Conservation (phyloP, 2,329 filamentous ascomycete genomes). For the Rugonectria rugulosa region DNA sequence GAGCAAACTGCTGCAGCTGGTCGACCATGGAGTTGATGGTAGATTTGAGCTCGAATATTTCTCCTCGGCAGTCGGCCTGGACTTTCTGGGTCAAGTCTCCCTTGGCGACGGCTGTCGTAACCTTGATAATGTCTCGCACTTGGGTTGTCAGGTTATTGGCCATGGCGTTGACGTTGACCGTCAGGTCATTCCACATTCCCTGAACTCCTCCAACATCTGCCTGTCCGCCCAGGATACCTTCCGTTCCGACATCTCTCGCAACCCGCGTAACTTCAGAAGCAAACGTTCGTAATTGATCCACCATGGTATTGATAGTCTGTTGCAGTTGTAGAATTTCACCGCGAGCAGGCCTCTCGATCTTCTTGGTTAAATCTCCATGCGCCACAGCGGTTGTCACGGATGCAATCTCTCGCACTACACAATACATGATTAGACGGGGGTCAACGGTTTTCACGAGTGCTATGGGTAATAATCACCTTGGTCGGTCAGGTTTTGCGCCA, state of each 20-base stretch:
- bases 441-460: background rate
- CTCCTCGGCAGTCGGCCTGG: constrained; percentile 88
- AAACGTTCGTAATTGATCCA: constrained; percentile 84
- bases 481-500: constrained; percentile 83
- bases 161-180: constrained; percentile 88
- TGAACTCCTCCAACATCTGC: constrained; percentile 84
- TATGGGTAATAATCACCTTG: constrained; percentile 58
- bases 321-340: constrained; percentile 85
- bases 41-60: constrained; percentile 93
- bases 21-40: constrained; percentile 99
- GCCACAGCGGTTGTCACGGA: constrained; percentile 85
- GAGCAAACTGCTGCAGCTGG: constrained; percentile 94
- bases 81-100: constrained; percentile 98
- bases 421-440: constrained; percentile 19
- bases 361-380: constrained; percentile 83
- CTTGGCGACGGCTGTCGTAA: constrained; percentile 75
- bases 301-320: constrained; percentile 90
- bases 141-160: constrained; percentile 86
- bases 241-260: constrained; percentile 83
- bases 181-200: constrained; percentile 89
- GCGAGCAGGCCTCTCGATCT: constrained; percentile 81
- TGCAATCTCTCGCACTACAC: constrained; percentile 78
- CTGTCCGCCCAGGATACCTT: constrained; percentile 83
- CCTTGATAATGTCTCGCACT: constrained; percentile 92
- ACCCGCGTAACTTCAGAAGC: constrained; percentile 85